A percentile compares a stretch with the other conserved stretches of the same genome.
These are phyloP conservation scores for Aspergillus latus DNA, from an alignment of 2,329 filamentous ascomycete genomes.

Conservation along the genomic window DNA sequence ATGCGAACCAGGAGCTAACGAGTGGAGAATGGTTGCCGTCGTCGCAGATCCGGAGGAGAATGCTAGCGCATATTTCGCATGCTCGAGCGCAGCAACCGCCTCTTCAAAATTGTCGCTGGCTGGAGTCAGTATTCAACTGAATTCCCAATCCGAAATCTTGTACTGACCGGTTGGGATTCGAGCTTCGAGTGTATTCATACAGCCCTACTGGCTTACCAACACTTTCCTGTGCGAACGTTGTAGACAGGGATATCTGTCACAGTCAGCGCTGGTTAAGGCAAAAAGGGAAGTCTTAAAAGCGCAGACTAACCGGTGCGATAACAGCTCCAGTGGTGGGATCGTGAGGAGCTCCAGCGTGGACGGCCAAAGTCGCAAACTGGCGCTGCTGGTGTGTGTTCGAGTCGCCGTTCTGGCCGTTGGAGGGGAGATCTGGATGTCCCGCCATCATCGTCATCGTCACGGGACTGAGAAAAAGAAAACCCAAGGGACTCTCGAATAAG, in stretches of 20 bases:
- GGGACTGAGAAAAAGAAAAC: slow-evolving; percentile 11
- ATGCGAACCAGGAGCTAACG: slow-evolving; percentile 84
- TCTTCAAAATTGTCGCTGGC: slow-evolving; percentile 82
- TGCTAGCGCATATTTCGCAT: slow-evolving; percentile 87
- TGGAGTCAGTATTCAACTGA: slow-evolving; percentile 10
- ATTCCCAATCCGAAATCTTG: neutral
- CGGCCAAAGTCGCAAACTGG: slow-evolving; percentile 87
- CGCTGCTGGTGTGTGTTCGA: slow-evolving; percentile 65
- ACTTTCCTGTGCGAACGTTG: slow-evolving; percentile 87
- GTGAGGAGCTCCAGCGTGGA: slow-evolving; percentile 88
- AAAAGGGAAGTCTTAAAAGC: neutral
- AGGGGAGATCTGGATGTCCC: slow-evolving; percentile 16
- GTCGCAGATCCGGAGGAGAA: slow-evolving; percentile 94
- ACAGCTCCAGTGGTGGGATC: slow-evolving; percentile 92
- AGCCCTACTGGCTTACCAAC: slow-evolving; percentile 83
- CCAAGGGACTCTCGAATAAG: neutral
- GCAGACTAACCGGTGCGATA: slow-evolving; percentile 69
- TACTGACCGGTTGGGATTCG: slow-evolving; percentile 80
- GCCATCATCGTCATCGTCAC: slow-evolving; percentile 28
- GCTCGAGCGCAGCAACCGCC: slow-evolving; percentile 87
- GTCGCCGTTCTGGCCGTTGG: slow-evolving; percentile 37
- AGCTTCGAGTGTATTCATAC: slow-evolving; percentile 91
- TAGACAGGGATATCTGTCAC: slow-evolving; percentile 82
- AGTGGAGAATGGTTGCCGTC: slow-evolving; percentile 90
- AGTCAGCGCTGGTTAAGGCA: slow-evolving; percentile 2